Evolutionary conservation across 202 grass and related monocot genomes (phyloP).

Genomic region (Panicum hallii): DNA sequence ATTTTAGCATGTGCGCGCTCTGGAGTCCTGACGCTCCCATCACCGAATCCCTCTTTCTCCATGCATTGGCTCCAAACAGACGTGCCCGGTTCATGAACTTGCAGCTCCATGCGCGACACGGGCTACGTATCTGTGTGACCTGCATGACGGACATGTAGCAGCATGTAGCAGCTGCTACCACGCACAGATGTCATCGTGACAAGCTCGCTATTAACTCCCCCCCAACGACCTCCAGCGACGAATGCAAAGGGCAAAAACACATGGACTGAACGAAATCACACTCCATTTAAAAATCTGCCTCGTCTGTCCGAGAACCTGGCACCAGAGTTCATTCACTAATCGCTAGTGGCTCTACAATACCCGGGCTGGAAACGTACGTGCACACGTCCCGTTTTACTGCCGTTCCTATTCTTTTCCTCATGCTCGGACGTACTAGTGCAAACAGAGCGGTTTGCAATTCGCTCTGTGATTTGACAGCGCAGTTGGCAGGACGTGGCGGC

Average conservation of each 20-base stretch:
- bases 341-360: background rate
- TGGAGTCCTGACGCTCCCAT: background rate
- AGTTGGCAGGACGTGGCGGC: background rate
- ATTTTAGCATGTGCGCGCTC: background rate
- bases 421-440: background rate
- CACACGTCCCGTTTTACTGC: too few species aligned
- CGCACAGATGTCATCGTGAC: background rate
- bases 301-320: background rate
- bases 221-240: background rate
- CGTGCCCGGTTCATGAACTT: background rate
- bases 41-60: background rate
- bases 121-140: background rate
- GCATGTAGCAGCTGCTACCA: slow-evolving; percentile 19
- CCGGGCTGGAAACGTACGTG: background rate
- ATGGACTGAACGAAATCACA: background rate
- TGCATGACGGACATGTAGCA: slow-evolving; percentile 34
- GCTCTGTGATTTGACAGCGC: background rate
- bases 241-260: background rate
- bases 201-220: slow-evolving; percentile 9
- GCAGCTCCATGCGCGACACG: background rate
- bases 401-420: too few species aligned
- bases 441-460: background rate
- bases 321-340: background rate
- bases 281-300: background rate
- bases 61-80: background rate